Evolutionary conservation across 768 basidiomycete species (phyloP).

Genomic region (Mycena sanguinolenta): DNA sequence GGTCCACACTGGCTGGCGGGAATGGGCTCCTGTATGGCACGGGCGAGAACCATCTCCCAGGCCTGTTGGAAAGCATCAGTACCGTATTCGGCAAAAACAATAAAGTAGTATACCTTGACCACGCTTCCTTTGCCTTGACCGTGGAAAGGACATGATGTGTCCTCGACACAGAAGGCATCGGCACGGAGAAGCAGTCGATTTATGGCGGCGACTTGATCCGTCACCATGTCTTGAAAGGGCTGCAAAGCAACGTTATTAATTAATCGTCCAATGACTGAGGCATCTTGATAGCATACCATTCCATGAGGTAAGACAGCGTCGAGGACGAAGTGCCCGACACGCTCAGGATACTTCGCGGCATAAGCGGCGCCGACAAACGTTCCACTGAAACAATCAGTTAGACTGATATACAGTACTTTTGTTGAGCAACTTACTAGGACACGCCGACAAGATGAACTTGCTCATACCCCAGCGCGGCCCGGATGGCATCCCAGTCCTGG

Average conservation of each 20-base stretch:
- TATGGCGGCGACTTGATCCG: slow-evolving; percentile 31
- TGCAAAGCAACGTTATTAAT: slow-evolving; percentile 2
- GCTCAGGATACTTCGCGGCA: slow-evolving; percentile 28
- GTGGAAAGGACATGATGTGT: slow-evolving; percentile 38
- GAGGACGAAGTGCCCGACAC: slow-evolving; percentile 33
- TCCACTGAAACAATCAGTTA: slow-evolving; percentile 23
- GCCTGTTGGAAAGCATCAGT: slow-evolving; percentile 6
- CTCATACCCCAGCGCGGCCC: slow-evolving; percentile 34
- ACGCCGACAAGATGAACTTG: slow-evolving; percentile 27
- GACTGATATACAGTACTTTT: not conserved
- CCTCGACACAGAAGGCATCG: slow-evolving; percentile 36
- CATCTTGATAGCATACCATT: slow-evolving; percentile 23
- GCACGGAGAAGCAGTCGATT: slow-evolving; percentile 38
- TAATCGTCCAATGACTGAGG: not conserved
- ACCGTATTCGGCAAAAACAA: not conserved
- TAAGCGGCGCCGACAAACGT: slow-evolving; percentile 36
- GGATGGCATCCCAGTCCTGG: slow-evolving; percentile 37
- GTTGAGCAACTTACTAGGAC: slow-evolving; percentile 30
- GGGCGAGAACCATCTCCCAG: slow-evolving; percentile 28
- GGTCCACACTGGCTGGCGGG: slow-evolving; percentile 26
- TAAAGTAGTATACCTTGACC: slow-evolving; percentile 49
- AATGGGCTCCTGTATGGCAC: slow-evolving; percentile 17
- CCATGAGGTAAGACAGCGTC: slow-evolving; percentile 38
- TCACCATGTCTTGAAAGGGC: slow-evolving; percentile 32
- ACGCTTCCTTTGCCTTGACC: slow-evolving; percentile 41